These are phyloP conservation scores for Glebionis coronaria DNA, from an alignment of 129 eudicot species.

Conservation along the genomic window DNA sequence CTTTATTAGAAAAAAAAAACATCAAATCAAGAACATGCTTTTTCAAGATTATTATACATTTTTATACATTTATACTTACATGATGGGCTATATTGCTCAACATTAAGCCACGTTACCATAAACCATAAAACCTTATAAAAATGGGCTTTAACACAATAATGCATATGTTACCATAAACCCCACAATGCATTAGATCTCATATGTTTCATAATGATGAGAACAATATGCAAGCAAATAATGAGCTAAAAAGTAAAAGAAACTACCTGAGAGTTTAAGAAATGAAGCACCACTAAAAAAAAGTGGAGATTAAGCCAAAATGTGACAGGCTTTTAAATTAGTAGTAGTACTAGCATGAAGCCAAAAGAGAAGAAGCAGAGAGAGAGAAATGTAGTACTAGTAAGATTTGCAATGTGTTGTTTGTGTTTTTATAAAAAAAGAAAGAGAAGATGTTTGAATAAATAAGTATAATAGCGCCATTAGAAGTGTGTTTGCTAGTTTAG, in stretches of 20 bases:
- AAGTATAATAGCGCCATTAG: slow-evolving; percentile 20
- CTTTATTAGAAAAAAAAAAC: slow-evolving; percentile 1
- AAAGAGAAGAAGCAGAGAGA: slow-evolving; percentile 37
- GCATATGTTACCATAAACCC: slow-evolving; percentile 9
- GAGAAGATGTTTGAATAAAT: slow-evolving; percentile 19
- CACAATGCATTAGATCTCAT: slow-evolving; percentile 33
- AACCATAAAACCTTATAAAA: slow-evolving; percentile 20
- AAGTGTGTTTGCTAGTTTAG: neutral
- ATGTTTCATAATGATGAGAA: slow-evolving; percentile 15
- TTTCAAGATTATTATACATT: too few species aligned
- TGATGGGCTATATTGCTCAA: slow-evolving; percentile 6
- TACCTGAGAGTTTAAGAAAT: slow-evolving; percentile 32
- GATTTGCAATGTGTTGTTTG: slow-evolving; percentile 31
- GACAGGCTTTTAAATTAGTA: slow-evolving; percentile 29
- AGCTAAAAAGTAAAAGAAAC: neutral
- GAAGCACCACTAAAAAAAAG: slow-evolving; percentile 29
- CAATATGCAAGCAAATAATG: neutral
- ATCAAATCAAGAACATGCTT: slow-evolving; percentile 8
- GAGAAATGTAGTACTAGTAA: slow-evolving; percentile 26
- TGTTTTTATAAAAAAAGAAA: slow-evolving; percentile 1
- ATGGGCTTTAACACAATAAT: too few species aligned
- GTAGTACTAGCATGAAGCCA: slow-evolving; percentile 34
- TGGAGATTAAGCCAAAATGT: slow-evolving; percentile 21
- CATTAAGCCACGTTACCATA: neutral
- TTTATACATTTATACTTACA: neutral